These are phyloP conservation scores for Fusarium clavum DNA, from an alignment of 2,329 filamentous ascomycete genomes.

Conservation along the genomic window DNA sequence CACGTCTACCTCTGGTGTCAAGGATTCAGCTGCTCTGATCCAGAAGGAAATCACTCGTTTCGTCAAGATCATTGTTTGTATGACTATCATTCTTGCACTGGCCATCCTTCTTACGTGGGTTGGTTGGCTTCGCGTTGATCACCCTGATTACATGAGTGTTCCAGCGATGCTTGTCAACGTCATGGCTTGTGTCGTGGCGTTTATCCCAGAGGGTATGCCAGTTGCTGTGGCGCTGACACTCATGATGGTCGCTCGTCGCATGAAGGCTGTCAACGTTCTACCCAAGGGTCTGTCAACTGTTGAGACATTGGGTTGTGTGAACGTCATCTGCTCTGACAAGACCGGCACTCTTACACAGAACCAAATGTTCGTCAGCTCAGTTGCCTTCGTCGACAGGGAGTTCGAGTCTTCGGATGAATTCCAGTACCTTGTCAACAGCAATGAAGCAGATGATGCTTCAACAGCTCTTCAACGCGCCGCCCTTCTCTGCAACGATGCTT, in stretches of 20 bases:
- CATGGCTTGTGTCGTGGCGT: constrained; percentile 57
- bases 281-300: constrained; percentile 57
- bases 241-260: constrained; percentile 57
- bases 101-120: constrained; percentile 60
- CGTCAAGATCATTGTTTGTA: constrained; percentile 55
- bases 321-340: constrained; percentile 58
- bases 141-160: constrained; percentile 55
- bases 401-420: constrained; percentile 46
- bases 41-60: constrained; percentile 59
- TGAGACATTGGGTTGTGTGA: constrained; percentile 58
- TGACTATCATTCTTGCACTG: constrained; percentile 54
- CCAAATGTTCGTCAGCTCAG: constrained; percentile 57
- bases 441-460: neutral
- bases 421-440: constrained; percentile 7
- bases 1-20: constrained; percentile 51
- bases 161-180: constrained; percentile 59
- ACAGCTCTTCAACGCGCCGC: constrained; percentile 28
- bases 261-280: constrained; percentile 57
- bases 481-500: constrained; percentile 56
- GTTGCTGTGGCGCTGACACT: constrained; percentile 55
- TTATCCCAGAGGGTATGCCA: constrained; percentile 56
- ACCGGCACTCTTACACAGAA: constrained; percentile 59
- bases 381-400: constrained; percentile 51
- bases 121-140: constrained; percentile 54
- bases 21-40: constrained; percentile 55